phyloP scores from a whole-genome alignment of 768 basidiomycete genomes.

The Collybia sp. region DNA sequence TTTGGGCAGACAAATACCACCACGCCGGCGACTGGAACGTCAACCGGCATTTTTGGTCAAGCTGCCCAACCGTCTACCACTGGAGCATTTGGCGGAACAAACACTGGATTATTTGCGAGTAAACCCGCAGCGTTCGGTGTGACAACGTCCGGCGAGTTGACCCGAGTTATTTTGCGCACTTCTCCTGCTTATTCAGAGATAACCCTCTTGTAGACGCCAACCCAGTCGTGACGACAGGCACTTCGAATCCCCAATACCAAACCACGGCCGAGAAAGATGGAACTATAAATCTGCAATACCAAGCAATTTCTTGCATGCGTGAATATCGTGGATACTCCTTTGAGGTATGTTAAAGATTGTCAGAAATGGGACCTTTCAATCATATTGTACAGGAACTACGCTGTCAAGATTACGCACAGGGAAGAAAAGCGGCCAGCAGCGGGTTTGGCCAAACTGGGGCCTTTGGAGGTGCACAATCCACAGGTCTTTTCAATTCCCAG shows the following conservation, averaged over 20 bases:
- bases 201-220: constrained; percentile 14
- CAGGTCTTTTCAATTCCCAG: constrained; percentile 44
- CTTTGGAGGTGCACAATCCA: constrained; percentile 41
- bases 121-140: too few species aligned
- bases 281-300: constrained; percentile 59
- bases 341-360: constrained; percentile 47
- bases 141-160: constrained; percentile 39
- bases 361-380: neutral
- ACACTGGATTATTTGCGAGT: constrained; percentile 26
- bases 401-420: constrained; percentile 70
- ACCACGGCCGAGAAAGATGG: constrained; percentile 65
- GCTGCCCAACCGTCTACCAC: constrained; percentile 33
- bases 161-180: constrained; percentile 4
- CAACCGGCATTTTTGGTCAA: constrained; percentile 55
- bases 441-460: constrained; percentile 53
- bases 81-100: constrained; percentile 34
- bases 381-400: constrained; percentile 55
- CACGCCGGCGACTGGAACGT: constrained; percentile 28
- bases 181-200: constrained; percentile 15
- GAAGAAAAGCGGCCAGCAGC: constrained; percentile 59
- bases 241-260: constrained; percentile 59
- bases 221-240: constrained; percentile 64
- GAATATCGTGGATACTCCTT: constrained; percentile 74
- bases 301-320: constrained; percentile 78
- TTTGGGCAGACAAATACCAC: constrained; percentile 37